Base-by-base conservation (phyloP, 176 grass and related monocot species). In the Musa itinerans region DNA sequence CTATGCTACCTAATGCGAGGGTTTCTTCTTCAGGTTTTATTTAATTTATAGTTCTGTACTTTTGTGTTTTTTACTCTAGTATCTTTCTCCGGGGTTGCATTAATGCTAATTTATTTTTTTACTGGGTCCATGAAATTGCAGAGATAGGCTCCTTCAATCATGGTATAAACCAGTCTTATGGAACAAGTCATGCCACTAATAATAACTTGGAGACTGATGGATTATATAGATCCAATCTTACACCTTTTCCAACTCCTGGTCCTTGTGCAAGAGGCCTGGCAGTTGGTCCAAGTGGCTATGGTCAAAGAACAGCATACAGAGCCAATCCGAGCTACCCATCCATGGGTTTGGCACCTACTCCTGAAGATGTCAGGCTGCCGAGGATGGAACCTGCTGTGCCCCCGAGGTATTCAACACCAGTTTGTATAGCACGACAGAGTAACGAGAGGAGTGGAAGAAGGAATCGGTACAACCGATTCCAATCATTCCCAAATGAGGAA, bases 401-500 rank as follows among this genome's bases (percentile, higher is more conserved):
- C 63, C 81, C 86, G 71, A 95, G 84, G 65, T 79, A 79, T 76
- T 74, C 81, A 76, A 89, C 90, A 74, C 77, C 63, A 66, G 59
- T 80, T 24, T 59, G 56, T 0, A 12, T 59, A 49, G 61, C 61
- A 19, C 83, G 72, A 49, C 78, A 78, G 71, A 83, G 66, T 71
- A 90, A 52, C 55, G 84, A 50, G 77, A 91, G 78, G 76, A 83
- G 75, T 61, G 82, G 83, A 78, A 89, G 86, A 43, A 89, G 90
- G 52, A 87, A 77, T 84, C 81, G 74, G 4, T 71, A 80, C 73
- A 63, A 86, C 53, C 66, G 70, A 79, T 84, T 89, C 22, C 85
- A 83, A 77, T 85, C 89, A 19, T 74, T 76, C 63, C 67, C 54
- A 61, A 75, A 71, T 34, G 80, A 79, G 54, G 75, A 74, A 22